phyloP scores from a whole-genome alignment of 768 basidiomycete genomes.

The Cystofilobasidium bisporidii region DNA sequence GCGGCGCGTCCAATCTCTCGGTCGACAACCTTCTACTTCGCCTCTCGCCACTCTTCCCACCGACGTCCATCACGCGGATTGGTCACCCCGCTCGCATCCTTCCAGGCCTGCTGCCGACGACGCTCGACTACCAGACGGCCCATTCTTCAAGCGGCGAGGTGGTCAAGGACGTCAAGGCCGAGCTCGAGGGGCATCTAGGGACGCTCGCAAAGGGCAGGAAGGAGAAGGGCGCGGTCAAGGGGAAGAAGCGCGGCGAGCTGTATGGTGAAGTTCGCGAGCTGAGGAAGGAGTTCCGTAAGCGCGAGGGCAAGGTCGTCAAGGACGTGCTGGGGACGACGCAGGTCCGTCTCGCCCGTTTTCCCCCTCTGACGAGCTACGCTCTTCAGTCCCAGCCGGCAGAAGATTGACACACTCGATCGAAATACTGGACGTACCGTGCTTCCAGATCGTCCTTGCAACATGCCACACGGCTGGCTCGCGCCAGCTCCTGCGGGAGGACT shows the following conservation, averaged over 20 bases:
- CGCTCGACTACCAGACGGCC: slow-evolving; percentile 42
- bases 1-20: slow-evolving; percentile 86
- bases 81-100: slow-evolving; percentile 94
- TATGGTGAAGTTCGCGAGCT: slow-evolving; percentile 80
- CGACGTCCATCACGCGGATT: slow-evolving; percentile 58
- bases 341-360: slow-evolving; percentile 40
- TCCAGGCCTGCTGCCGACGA: slow-evolving; percentile 43
- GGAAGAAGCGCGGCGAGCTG: slow-evolving; percentile 62
- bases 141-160: slow-evolving; percentile 55
- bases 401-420: background rate
- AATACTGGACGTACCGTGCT: too few relatives aligned
- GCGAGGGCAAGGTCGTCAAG: slow-evolving; percentile 74
- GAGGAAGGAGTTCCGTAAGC: slow-evolving; percentile 86
- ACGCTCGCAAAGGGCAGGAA: slow-evolving; percentile 55
- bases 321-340: slow-evolving; percentile 71
- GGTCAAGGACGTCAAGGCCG: slow-evolving; percentile 78
- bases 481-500: slow-evolving; percentile 63
- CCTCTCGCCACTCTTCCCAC: slow-evolving; percentile 44
- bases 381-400: background rate
- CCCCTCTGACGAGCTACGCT: too few relatives aligned
- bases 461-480: slow-evolving; percentile 87
- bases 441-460: slow-evolving; percentile 78
- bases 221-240: slow-evolving; percentile 46
- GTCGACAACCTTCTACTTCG: slow-evolving; percentile 93
- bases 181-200: slow-evolving; percentile 61